Base-by-base conservation (phyloP, 2,329 filamentous ascomycete genomes). In the Truncatella angustata region DNA sequence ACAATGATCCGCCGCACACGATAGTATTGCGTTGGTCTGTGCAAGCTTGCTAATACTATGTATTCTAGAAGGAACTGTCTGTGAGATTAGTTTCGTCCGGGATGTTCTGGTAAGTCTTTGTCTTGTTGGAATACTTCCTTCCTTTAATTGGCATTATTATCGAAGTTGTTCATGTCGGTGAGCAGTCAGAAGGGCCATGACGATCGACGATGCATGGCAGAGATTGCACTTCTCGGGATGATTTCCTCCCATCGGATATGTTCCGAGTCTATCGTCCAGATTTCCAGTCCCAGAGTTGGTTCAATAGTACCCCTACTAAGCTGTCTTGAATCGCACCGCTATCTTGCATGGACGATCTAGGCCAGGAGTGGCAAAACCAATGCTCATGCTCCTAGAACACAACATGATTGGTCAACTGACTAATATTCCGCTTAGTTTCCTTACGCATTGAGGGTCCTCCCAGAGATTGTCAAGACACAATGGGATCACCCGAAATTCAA, bases 41-140 rank as follows among this genome's bases (percentile, higher is more conserved):
- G 58, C 57, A 65, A 67, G 64, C 66, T 70, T 66, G 70, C 71
- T 76, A 71, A 75, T 70, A 60, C 60, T 51, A 54, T 64, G 61
- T 40, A 53, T 50, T 59, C 56, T 60, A 92, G 88, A 92, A 79
- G 88, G 89, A 57, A 92, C 89, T 46, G 85, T 92, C 57, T 91
- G 88, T 69, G 87, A 87, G 61, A 91, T 92, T 67, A 90, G 86
- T 61, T 92, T 92, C 71, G 89, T 92, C 71, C 90, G 90, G 73
- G 86, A 91, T 68, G 83, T 89, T 58, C 75, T 92, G 74, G 89
- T 92, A 83, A 81, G 87, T 73, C 54, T 57, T 54, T 43, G 11
- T 26, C 21, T 6, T 24, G 24, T 26, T 24, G 16, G 12, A 43
- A 43, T 9, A 14, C 24, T 43, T 14, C 24, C 40, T 28, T 21